phyloP scores from a whole-genome alignment of 192 early-diverging fungal species.

The Entomortierella beljakovae region DNA sequence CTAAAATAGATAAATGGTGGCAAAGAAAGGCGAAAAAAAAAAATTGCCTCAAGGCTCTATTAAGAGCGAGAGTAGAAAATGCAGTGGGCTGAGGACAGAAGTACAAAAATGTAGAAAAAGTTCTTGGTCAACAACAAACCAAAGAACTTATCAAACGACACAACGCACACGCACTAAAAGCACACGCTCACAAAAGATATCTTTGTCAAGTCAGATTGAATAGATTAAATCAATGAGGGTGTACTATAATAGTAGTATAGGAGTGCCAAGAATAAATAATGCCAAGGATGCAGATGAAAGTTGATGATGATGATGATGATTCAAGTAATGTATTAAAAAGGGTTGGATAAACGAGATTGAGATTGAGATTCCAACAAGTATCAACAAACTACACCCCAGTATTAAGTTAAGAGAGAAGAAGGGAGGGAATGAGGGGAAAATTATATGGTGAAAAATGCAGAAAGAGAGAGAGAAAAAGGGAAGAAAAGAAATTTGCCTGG shows the following conservation, averaged over 20 bases:
- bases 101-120: slow-evolving; percentile 13
- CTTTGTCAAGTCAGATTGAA: slow-evolving; percentile 6
- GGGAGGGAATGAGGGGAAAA: slow-evolving; percentile 8
- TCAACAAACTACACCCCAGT: no score
- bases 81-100: slow-evolving; percentile 7
- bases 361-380: no score
- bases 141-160: slow-evolving; percentile 31
- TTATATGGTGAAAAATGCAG: not conserved
- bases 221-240: slow-evolving; percentile 3
- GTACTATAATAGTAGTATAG: not conserved
- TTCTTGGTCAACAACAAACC: slow-evolving; percentile 52
- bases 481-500: slow-evolving; percentile 3
- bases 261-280: not conserved
- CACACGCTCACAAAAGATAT: not conserved
- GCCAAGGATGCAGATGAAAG: not conserved
- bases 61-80: not conserved
- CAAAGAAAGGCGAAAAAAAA: slow-evolving; percentile 2
- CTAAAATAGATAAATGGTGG: slow-evolving; percentile 7
- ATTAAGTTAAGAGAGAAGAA: slow-evolving; percentile 1
- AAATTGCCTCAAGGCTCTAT: not conserved
- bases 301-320: not conserved
- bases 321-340: no score
- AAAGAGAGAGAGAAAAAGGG: slow-evolving; percentile 1
- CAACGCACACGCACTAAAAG: slow-evolving; percentile 12
- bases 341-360: no score